Evolutionary conservation across 306 rosid species (phyloP).

Genomic region (Arachis stenosperma): DNA sequence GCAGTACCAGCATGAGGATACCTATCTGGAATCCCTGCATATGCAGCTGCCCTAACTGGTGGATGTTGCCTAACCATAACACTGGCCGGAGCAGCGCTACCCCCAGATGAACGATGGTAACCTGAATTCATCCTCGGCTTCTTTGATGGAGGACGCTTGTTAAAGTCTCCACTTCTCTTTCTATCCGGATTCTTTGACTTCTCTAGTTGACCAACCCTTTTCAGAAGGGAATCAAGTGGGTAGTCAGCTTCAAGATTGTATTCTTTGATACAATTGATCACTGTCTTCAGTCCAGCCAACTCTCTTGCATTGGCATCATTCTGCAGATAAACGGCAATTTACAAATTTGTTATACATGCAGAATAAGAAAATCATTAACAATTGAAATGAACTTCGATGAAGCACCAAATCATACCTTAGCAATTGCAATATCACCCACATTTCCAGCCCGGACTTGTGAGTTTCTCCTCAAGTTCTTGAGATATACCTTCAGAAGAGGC

Average conservation of each 20-base stretch:
- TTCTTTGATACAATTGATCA: slow-evolving; percentile 59
- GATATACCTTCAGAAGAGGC: slow-evolving; percentile 71
- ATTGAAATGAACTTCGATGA: slow-evolving; percentile 19
- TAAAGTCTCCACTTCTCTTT: slow-evolving; percentile 60
- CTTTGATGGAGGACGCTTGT: slow-evolving; percentile 58
- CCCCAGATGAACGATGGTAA: slow-evolving; percentile 53
- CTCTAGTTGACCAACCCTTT: slow-evolving; percentile 74
- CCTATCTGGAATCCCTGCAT: slow-evolving; percentile 51
- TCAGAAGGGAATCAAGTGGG: slow-evolving; percentile 78
- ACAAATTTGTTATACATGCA: not conserved
- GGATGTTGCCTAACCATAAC: slow-evolving; percentile 52
- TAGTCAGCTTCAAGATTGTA: slow-evolving; percentile 72
- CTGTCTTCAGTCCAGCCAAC: slow-evolving; percentile 64
- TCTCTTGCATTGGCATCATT: slow-evolving; percentile 51
- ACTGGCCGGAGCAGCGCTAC: slow-evolving; percentile 38
- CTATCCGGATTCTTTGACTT: slow-evolving; percentile 56
- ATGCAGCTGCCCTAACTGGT: slow-evolving; percentile 54
- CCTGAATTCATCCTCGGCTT: slow-evolving; percentile 60
- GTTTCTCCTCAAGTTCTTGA: slow-evolving; percentile 74
- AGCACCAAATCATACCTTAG: slow-evolving; percentile 52
- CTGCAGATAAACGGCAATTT: slow-evolving; percentile 27
- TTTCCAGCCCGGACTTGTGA: slow-evolving; percentile 68
- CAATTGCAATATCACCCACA: slow-evolving; percentile 46
- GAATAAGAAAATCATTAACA: slow-evolving; percentile 22
- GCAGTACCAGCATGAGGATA: slow-evolving; percentile 48